These are phyloP conservation scores for Taiozyma sp. DNA, from an alignment of 1,139 yeast species.

Conservation along the genomic window DNA sequence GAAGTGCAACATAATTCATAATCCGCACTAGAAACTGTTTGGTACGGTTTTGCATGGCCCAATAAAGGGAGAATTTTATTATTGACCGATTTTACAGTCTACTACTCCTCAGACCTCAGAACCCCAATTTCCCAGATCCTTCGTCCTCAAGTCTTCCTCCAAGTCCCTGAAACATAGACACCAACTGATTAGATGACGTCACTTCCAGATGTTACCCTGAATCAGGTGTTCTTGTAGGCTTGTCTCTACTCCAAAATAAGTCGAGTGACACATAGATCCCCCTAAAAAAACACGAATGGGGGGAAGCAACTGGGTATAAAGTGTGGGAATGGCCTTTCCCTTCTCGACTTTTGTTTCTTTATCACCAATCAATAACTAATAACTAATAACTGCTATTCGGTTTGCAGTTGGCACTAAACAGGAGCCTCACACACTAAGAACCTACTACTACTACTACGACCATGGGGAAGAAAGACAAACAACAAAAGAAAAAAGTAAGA, in stretches of 20 bases:
- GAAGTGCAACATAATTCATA: too few species aligned
- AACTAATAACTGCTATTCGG: neutral
- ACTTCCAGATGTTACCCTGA: neutral
- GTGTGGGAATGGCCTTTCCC: neutral
- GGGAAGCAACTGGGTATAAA: neutral
- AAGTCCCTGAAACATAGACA: too few species aligned
- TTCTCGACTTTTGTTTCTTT: neutral
- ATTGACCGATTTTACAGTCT: too few species aligned
- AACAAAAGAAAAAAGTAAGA: constrained; percentile 15
- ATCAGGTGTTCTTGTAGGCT: too few species aligned
- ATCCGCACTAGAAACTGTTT: too few species aligned
- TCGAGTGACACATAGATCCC: neutral
- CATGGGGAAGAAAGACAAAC: constrained; percentile 24
- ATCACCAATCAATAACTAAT: neutral
- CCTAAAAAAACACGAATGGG: neutral
- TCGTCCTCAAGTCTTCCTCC: too few species aligned
- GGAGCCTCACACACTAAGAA: neutral
- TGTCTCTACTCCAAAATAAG: neutral
- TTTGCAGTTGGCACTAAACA: neutral
- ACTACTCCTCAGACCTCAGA: too few species aligned
- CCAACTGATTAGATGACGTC: neutral
- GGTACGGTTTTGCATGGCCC: too few species aligned
- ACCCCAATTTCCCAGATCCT: too few species aligned
- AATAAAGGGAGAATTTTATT: too few species aligned
- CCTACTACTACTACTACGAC: neutral